Evolutionary conservation across 768 basidiomycete genomes (phyloP), one percentile per base, ranked within the genome.

Genomic region (Leccinum longicurvipes): DNA sequence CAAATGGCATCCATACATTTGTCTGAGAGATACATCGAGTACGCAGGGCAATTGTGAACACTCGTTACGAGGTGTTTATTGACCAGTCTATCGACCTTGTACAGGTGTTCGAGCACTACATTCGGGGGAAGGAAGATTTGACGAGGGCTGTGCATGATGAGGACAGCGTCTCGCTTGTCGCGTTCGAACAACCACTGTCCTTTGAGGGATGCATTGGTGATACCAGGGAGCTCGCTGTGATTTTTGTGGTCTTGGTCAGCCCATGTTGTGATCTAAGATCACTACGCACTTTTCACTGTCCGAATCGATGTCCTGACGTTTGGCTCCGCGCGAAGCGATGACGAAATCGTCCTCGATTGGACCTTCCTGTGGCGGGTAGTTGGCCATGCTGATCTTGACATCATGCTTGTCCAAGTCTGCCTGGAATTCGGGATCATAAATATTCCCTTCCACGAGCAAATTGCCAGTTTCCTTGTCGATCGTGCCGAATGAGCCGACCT

Each of bases 401-500:
- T 25, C 31, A 17, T 60, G 48, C 11, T 47, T 57, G 44, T 62
- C 51, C 9, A 74, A 24, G 4, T 60, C 58, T 2, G 41, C 25
- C 21, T 66, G 68, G 14, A 59, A 64, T 0, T 54, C 47, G 0
- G 60, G 45, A 14, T 73, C 71, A 19, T 74, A 74, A 50, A 74
- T 61, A 31, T 72, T 75, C 4, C 73, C 73, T 25, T 74, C 68
- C 17, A 65, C 62, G 5, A 63, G 56, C n/a, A 76, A 58, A 31
- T 66, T 51, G 6, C 74, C 74, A 0, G 67, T 69, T 12, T 66
- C 63, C 34, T 51, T 63, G 39, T 76, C 63, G 44, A 76, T 25
- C n/a, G 28, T 59, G 15, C 74, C 74, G 53, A 71, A 76, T 24
- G 70, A 54, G n/a, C 74, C 74, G 24, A 75, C 71, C 74, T 74